Base-by-base conservation (phyloP, 345 rosid genomes). In the Psidium guajava region DNA sequence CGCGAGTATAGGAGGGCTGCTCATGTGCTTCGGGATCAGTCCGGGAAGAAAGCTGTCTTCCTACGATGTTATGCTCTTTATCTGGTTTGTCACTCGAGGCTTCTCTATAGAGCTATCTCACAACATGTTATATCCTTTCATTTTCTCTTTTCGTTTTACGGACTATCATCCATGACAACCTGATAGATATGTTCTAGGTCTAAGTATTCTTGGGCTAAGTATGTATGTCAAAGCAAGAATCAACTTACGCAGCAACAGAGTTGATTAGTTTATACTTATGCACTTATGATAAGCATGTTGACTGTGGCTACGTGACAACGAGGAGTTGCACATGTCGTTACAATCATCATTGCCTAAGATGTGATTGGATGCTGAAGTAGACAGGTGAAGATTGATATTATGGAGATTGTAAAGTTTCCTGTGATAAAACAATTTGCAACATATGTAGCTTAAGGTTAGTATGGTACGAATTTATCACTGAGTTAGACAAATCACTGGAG, bases 1-100 rank as follows among this genome's bases (percentile, higher is more conserved):
- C 93, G 97, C 40, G 99, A 96, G 89, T 93, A 95, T 83, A 88
- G 94, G 87, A 91, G 99, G 84, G 98, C 99, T 85, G 92, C 95
- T 51, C 99, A 95, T 88, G 92, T 90, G 54, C 98, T 97, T 82
- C 94, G 94, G 58, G 95, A 94, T 89, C 99, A 95, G 86, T 91
- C 69, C 77, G 95, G 93, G 85, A 95, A 93, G 89, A 96, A 94
- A 89, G 94, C 97, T 6, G 89, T 95, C 51, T 97, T 96, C 94
- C 89, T 97, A 87, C 96, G 95, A 27, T 92, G 93, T 88, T 97
- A 97, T 90, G 96, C 99, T 52, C 99, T 96, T 85, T 97, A 92
- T 90, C 92, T 95, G 98, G 99, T 95, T 82, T 86, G 96, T 89
- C 57, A 25, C 32, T 42, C 13, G 14, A 20, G 25, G n/a, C 36